Evolutionary conservation across 495 filamentous ascomycete species (phyloP).

Genomic region (Aspergillus leporis): DNA sequence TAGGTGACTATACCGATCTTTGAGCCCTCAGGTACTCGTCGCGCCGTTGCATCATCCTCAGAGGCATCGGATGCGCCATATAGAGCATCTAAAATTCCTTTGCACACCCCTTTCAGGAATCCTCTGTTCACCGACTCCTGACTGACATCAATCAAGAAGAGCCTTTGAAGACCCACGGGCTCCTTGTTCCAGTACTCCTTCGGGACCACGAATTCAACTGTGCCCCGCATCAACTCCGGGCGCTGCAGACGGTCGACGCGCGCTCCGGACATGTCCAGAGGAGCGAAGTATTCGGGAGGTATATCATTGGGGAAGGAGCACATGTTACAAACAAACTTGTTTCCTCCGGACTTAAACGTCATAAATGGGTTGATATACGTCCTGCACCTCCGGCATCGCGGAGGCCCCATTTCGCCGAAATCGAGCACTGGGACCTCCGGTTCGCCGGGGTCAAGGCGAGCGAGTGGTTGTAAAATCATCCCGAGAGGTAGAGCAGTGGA

Average conservation of each 20-base stretch:
- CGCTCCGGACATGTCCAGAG: constrained; percentile 81
- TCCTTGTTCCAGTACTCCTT: constrained; percentile 99
- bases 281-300: constrained; percentile 86
- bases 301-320: constrained; percentile 98
- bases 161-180: constrained; percentile 79
- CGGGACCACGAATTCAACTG: constrained; percentile 92
- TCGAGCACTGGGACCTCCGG: constrained; percentile 87
- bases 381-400: constrained; percentile 88
- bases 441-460: constrained; percentile 80
- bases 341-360: constrained; percentile 91
- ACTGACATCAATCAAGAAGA: constrained; percentile 92
- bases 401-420: constrained; percentile 90
- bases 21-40: constrained; percentile 71
- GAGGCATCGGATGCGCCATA: constrained; percentile 65
- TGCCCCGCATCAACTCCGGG: constrained; percentile 86
- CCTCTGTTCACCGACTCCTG: constrained; percentile 87
- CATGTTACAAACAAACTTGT: constrained; percentile 97
- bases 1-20: constrained; percentile 96
- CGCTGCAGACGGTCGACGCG: constrained; percentile 87
- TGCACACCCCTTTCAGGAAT: constrained; percentile 87
- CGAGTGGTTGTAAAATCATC: constrained; percentile 85
- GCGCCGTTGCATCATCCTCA: constrained; percentile 51
- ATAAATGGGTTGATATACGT: constrained; percentile 99
- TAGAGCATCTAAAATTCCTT: constrained; percentile 80
- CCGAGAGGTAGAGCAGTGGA: constrained; percentile 83